These are phyloP conservation scores for Suhomyces pyralidae DNA, from an alignment of 805 yeast species.

Conservation along the genomic window DNA sequence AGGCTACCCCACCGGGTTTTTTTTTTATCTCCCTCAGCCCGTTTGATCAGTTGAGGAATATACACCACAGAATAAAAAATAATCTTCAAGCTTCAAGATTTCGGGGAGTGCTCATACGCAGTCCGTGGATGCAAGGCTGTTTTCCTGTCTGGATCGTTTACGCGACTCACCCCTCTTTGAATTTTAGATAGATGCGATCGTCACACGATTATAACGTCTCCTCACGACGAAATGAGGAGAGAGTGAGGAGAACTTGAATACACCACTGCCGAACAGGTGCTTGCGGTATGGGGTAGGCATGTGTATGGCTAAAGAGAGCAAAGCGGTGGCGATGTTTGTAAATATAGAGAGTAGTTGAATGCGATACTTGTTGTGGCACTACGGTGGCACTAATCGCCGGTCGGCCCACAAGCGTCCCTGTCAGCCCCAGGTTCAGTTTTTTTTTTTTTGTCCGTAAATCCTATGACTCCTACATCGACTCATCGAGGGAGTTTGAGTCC, in stretches of 20 bases:
- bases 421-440: neutral
- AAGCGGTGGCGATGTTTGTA: neutral
- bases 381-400: neutral
- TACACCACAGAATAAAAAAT: neutral
- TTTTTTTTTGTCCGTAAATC: neutral
- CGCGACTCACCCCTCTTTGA: neutral
- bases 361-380: neutral
- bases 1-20: neutral
- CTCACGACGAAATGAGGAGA: neutral
- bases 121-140: neutral
- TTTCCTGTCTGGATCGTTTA: neutral
- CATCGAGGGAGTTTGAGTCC: neutral
- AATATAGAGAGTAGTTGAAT: neutral
- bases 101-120: neutral
- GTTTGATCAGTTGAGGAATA: neutral
- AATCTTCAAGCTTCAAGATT: neutral
- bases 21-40: neutral
- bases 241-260: neutral
- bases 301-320: neutral
- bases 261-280: neutral
- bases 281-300: neutral
- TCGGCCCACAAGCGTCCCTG: constrained; percentile 1
- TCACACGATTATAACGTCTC: neutral
- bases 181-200: neutral
- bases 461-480: constrained; percentile 3